Evolutionary conservation across 2,329 filamentous ascomycete genomes (phyloP).

Genomic region (Hortaea sp.): DNA sequence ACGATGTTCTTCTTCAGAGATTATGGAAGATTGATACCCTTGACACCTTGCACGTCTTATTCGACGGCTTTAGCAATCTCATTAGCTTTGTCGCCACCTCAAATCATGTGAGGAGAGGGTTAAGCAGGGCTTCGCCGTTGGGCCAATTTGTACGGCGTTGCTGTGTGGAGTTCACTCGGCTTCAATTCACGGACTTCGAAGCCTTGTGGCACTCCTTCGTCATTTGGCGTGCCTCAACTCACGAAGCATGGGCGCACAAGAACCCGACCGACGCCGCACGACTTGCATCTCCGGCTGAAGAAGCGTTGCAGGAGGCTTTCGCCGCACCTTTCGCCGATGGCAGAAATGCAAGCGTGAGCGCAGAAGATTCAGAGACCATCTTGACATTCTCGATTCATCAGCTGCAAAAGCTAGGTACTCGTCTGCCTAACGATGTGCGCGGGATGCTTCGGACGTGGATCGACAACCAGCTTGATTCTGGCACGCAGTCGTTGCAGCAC

Average conservation of each 20-base stretch:
- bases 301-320: neutral
- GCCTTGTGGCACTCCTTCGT: constrained; percentile 77
- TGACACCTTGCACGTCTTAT: constrained; percentile 59
- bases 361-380: constrained; percentile 33
- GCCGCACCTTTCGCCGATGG: neutral
- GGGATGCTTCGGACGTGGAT: constrained; percentile 49
- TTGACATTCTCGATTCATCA: constrained; percentile 82
- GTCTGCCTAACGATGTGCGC: constrained; percentile 66
- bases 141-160: constrained; percentile 71
- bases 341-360: constrained; percentile 7
- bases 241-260: constrained; percentile 47
- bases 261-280: constrained; percentile 32
- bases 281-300: constrained; percentile 1
- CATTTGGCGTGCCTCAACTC: constrained; percentile 67
- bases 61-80: constrained; percentile 46
- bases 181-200: constrained; percentile 70
- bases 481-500: constrained; percentile 21
- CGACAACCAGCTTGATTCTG: constrained; percentile 12
- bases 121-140: constrained; percentile 67
- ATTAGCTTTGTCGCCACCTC: neutral
- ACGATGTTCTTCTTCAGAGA: constrained; percentile 71
- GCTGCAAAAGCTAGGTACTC: constrained; percentile 71
- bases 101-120: neutral
- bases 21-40: constrained; percentile 79
- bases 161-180: constrained; percentile 65